A percentile compares a stretch with the other conserved stretches of the same genome.
phyloP scores from a whole-genome alignment of 768 basidiomycete genomes.

The Collybia sordida region DNA sequence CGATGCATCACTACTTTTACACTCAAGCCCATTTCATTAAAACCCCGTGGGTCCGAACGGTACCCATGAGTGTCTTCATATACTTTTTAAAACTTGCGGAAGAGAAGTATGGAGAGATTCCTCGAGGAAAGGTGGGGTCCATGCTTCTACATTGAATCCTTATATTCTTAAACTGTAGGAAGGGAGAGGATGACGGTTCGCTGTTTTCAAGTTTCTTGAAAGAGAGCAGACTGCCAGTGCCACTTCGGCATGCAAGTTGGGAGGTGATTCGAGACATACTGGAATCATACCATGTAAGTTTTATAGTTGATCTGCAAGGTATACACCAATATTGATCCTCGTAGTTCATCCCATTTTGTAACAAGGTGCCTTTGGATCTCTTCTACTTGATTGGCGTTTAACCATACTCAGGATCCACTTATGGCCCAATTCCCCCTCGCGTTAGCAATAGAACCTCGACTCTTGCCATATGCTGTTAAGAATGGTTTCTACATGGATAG shows the following conservation, averaged over 20 bases:
- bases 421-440: slow-evolving; percentile 77
- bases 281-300: slow-evolving; percentile 65
- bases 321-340: slow-evolving; percentile 7
- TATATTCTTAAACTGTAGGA: not conserved
- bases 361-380: slow-evolving; percentile 43
- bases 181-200: slow-evolving; percentile 75
- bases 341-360: slow-evolving; percentile 78
- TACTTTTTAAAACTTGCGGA: slow-evolving; percentile 64
- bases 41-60: slow-evolving; percentile 68
- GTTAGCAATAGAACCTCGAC: slow-evolving; percentile 72
- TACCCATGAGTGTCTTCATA: slow-evolving; percentile 58
- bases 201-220: slow-evolving; percentile 66
- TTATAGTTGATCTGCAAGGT: slow-evolving; percentile 8
- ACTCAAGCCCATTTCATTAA: slow-evolving; percentile 74
- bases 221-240: slow-evolving; percentile 64
- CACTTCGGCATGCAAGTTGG: slow-evolving; percentile 58
- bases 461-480: slow-evolving; percentile 66
- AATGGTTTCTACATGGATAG: slow-evolving; percentile 82
- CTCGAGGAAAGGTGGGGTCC: slow-evolving; percentile 50
- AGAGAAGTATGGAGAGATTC: slow-evolving; percentile 62
- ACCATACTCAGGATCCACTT: slow-evolving; percentile 61
- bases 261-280: slow-evolving; percentile 66
- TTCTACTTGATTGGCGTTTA: slow-evolving; percentile 16
- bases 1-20: slow-evolving; percentile 78
- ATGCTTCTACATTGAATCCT: not conserved